Percentiles rank a stretch among this genome's conserved stretches.
Conservation (phyloP, 768 basidiomycete species). For the Pleurotus cornucopiae region DNA sequence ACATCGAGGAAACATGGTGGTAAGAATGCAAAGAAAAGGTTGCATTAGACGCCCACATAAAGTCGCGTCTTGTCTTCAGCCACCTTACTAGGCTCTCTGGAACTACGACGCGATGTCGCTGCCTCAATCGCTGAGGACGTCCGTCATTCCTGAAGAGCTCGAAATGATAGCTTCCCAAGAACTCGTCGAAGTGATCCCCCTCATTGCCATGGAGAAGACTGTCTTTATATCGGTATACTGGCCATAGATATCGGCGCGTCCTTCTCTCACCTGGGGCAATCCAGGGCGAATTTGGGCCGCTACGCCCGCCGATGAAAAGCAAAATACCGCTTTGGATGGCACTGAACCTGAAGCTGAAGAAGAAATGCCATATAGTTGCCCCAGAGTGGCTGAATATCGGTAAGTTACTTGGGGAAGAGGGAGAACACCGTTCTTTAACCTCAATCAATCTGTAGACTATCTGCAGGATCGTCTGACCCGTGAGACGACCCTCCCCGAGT, state of each 20-base stretch:
- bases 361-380: conserved; percentile 88
- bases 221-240: conserved; percentile 80
- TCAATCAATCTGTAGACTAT: conserved; percentile 49
- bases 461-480: conserved; percentile 68
- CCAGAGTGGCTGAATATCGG: conserved; percentile 88
- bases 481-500: conserved; percentile 71
- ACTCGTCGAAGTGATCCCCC: conserved; percentile 79
- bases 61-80: too few species aligned
- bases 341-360: conserved; percentile 87
- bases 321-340: conserved; percentile 97
- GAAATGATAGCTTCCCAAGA: conserved; percentile 87
- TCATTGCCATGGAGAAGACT: conserved; percentile 87
- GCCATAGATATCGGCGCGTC: conserved; percentile 7
- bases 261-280: conserved; percentile 15
- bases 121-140: conserved; percentile 62
- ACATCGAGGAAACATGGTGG: too few species aligned
- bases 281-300: conserved; percentile 90
- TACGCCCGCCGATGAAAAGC: conserved; percentile 81
- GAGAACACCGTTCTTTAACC: too few species aligned
- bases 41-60: too few species aligned
- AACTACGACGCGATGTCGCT: conserved; percentile 57
- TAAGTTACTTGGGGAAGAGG: conserved; percentile 30
- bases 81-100: too few species aligned
- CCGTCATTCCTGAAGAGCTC: conserved; percentile 79
- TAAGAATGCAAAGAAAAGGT: too few species aligned